Evolutionary conservation across 495 filamentous ascomycete genomes (phyloP), one percentile per base, ranked within the genome.

Genomic region (Penicillium desertorum): DNA sequence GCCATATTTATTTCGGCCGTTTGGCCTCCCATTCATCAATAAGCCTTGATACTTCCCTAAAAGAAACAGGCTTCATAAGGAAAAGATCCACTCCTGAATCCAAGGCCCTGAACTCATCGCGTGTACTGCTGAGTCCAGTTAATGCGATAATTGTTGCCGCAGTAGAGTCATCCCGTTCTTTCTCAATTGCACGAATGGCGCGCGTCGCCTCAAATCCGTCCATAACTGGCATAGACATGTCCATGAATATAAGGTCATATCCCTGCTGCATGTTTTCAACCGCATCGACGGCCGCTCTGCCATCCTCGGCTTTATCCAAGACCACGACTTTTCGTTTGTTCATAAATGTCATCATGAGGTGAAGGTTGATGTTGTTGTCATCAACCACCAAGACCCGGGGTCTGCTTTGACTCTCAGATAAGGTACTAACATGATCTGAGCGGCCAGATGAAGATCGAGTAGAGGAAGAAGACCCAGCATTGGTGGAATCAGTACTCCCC

Each of bases 211-310:
- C 86, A 20, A 90, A 81, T 12, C 88, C 88, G 51, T 88, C 83
- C 78, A 91, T 87, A 0, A 90, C 71, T 0, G 88, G 88, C 88
- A 92, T 91, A 25, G 83, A 85, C 51, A 90, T 84, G 51, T 90
- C 86, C 81, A 84, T 83, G 68, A 84, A 81, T 44, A 84, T 78
- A 25, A 83, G 73, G 55, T 83, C 79, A 49, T 79, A 82, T 22
- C 74, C 77, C 43, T 64, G 51, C n/a, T 36, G 47, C 42, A 70
- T 49, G 29, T 53, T 57, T 56, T 82, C 79, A 8, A 73, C 80
- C 0, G 73, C 73, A 11, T 82, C 71, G 3, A 85, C 76, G 6
- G 82, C 81, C 12, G 78, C 55, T 23, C 78, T 71, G 22, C 82
- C 82, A 46, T 83, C 79, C 55, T 78, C 75, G 2, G 81, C 82